A percentile compares a stretch with the other conserved stretches of the same genome.
Conservation (phyloP, 129 eudicot genomes). For the Lonicera japonica region DNA sequence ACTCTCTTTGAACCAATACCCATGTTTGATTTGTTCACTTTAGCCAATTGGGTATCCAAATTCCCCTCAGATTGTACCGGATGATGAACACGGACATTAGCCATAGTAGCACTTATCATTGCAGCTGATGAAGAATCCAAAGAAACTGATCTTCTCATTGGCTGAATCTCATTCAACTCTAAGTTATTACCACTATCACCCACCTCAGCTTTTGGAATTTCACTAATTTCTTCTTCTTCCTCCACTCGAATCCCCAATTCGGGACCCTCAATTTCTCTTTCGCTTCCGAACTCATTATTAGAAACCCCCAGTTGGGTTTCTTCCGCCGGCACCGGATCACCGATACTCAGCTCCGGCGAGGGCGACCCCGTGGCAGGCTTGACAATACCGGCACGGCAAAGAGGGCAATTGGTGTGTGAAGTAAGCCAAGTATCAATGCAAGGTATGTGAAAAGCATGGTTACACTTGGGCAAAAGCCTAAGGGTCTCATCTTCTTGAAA, state of each 20-base stretch:
- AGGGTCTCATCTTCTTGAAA: constrained; percentile 43
- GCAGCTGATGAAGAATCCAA: constrained; percentile 20
- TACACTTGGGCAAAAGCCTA: constrained; percentile 40
- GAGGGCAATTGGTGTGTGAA: constrained; percentile 46
- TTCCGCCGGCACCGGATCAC: constrained; percentile 14
- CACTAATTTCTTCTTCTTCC: constrained; percentile 15
- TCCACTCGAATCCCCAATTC: constrained; percentile 10
- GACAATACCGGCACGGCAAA: constrained; percentile 37
- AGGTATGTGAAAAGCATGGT: constrained; percentile 47
- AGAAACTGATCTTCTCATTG: constrained; percentile 36
- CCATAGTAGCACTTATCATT: constrained; percentile 4
- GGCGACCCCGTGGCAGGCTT: background rate
- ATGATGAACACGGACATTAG: background rate
- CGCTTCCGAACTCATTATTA: constrained; percentile 5
- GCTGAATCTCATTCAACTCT: constrained; percentile 15
- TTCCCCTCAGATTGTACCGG: background rate
- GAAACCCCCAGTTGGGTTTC: constrained; percentile 14
- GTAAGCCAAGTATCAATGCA: constrained; percentile 50
- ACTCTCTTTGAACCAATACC: background rate
- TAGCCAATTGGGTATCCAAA: background rate
- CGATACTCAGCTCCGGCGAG: constrained; percentile 1
- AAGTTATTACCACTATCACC: background rate
- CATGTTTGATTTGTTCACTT: background rate
- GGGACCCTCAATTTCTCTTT: constrained; percentile 1
- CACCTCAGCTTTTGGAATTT: background rate